Base-by-base conservation (phyloP, 805 yeast species). In the Saccharomycodes ludwigii region DNA sequence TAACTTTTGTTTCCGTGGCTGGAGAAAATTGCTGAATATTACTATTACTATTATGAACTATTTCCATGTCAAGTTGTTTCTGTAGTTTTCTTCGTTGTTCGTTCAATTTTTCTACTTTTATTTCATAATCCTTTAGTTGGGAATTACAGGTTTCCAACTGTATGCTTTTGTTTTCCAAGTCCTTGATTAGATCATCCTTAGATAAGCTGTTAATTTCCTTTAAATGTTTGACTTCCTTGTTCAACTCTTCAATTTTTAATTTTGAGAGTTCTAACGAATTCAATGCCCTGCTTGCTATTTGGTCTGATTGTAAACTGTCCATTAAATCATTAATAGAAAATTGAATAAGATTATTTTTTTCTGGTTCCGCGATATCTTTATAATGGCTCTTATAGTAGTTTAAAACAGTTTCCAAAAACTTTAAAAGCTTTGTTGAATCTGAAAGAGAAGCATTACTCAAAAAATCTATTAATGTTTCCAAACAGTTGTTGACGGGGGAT, bases 251-350 rank as follows among this genome's bases (percentile, higher is more conserved):
- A 72, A 24, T 65, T 65, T 4, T 69, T 63, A 22, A 51, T 54
- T 41, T 59, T 47, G 27, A 58, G 52, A 20, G 72, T 61, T 27
- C 64, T 70, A 44, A 66, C 65, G 22, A 75, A 63, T 33, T 70
- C 84, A 61, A 66, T 38, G 95, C 93, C 37, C 79, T 66, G 32
- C 74, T 64, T 9, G 94, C 94, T 56, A 77, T 76, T 33, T 83
- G 94, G 50, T 88, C 95, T 0, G 95, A 81, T 42, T 76, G 75
- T 47, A 86, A 63, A 18, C 80, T 67, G 26, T 83, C 75, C 36
- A 73, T 63, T 28, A 88, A 59, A 34, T 73, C 63, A 45, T 81
- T 84, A 21, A 86, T 74, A 2, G 94, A 82, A 29, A 80, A 71
- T 32, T 78, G 81, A 40, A 83, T 65, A 11, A 82, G 73, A n/a